phyloP scores from a whole-genome alignment of 177 flowering plant species.

The Vitis hybrid region DNA sequence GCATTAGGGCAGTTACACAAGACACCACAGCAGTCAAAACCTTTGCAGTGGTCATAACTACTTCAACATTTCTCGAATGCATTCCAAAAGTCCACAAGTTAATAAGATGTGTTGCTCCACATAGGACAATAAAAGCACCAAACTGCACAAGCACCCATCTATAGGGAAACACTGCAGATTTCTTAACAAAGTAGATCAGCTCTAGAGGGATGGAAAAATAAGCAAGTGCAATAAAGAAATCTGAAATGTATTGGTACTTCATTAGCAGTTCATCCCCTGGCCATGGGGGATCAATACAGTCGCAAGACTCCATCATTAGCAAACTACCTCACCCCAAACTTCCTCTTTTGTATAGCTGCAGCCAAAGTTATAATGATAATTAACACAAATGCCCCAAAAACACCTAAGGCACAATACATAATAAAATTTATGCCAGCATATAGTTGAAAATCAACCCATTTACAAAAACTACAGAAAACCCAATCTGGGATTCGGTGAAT shows the following conservation, averaged over 20 bases:
- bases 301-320: slow-evolving; percentile 51
- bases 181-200: slow-evolving; percentile 74
- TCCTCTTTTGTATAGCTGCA: slow-evolving; percentile 18
- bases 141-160: slow-evolving; percentile 83
- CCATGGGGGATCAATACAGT: slow-evolving; percentile 73
- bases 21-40: slow-evolving; percentile 85
- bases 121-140: slow-evolving; percentile 76
- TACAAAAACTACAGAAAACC: no score
- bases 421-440: no score
- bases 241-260: slow-evolving; percentile 76
- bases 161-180: slow-evolving; percentile 73
- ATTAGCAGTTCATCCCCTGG: slow-evolving; percentile 63
- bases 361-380: no score
- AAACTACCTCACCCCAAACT: slow-evolving; percentile 5
- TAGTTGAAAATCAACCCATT: no score
- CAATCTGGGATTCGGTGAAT: no score
- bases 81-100: slow-evolving; percentile 63
- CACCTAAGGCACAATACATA: no score
- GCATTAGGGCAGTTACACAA: slow-evolving; percentile 94
- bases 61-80: slow-evolving; percentile 61
- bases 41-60: slow-evolving; percentile 83
- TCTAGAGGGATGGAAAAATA: slow-evolving; percentile 78
- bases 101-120: slow-evolving; percentile 79
- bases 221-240: slow-evolving; percentile 77
- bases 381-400: no score